phyloP scores from a whole-genome alignment of 2,329 filamentous ascomycete species.

The Chaetomium strumarium region DNA sequence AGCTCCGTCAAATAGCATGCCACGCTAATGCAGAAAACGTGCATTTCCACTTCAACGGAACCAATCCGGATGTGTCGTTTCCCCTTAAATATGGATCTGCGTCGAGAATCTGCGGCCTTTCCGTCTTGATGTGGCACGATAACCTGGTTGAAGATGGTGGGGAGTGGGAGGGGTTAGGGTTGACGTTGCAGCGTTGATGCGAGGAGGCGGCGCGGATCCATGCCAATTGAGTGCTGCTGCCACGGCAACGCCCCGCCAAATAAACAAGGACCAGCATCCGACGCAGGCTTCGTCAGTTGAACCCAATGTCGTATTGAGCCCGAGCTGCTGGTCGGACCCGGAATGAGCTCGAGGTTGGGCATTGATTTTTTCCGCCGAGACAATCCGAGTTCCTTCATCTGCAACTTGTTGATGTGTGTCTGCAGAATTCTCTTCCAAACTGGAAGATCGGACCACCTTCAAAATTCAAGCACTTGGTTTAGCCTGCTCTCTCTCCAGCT shows the following conservation, averaged over 20 bases:
- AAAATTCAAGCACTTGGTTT: too few species aligned
- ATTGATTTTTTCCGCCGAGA: conserved; percentile 9
- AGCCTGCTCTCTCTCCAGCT: too few species aligned
- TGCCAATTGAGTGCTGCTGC: conserved; percentile 12
- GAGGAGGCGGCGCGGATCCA: conserved; percentile 1
- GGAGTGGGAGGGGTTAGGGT: conserved; percentile 15
- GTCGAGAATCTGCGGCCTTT: conserved; percentile 8
- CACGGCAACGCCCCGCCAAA: conserved; percentile 25
- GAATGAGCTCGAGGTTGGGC: conserved; percentile 7
- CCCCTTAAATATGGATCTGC: conserved; percentile 14
- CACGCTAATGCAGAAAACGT: not conserved
- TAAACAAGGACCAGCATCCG: conserved; percentile 17
- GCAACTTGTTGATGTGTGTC: not conserved
- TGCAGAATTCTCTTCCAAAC: not conserved
- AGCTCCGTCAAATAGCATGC: conserved; percentile 5
- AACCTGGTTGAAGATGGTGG: not conserved
- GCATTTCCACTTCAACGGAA: conserved; percentile 1
- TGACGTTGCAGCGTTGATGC: not conserved
- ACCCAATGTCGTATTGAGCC: conserved; percentile 14
- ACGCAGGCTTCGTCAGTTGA: conserved; percentile 7
- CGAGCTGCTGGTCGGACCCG: conserved; percentile 9
- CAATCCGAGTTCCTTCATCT: not conserved
- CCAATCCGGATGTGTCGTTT: not conserved
- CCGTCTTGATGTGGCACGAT: conserved; percentile 2
- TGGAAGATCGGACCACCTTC: too few species aligned